Evolutionary conservation across 2,329 filamentous ascomycete species (phyloP), one percentile per base, ranked within the genome.

Genomic region (Ceratocystis destructans): DNA sequence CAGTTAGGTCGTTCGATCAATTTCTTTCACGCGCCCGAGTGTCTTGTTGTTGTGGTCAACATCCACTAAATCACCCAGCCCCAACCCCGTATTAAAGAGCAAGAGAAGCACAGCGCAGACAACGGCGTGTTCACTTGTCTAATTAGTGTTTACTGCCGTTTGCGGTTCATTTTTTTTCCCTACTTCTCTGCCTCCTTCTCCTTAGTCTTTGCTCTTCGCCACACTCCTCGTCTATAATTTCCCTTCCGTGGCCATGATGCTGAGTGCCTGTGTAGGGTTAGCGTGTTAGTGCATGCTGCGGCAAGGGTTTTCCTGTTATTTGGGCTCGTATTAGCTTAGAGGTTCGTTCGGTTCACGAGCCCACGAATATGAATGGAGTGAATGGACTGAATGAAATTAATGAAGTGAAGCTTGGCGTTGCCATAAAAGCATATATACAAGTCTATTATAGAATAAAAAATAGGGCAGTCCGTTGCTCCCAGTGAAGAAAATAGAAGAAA

Each of bases 11-110:
- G 15, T 33, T 57, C 25, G 25, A n/a, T 57, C 22, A 57, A 57
- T 57, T 57, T 28, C 53, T 57, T n/a, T 28, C 37, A 57, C 53
- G 53, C 22, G 53, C 53, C 53, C 53, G 22, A 57, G 53, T 57
- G 53, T 57, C 53, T 12, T 57, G 53, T 17, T 31, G 10, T 31
- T 10, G 10, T 57, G 6, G 12, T 28, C 5, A 22, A 55, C 50
- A 22, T 20, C 22, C 20, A 28, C 22, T 6, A 8, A 55, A 31
- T 12, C 22, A 55, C 7, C 22, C 20, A 25, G 12, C 8, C 25
- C 20, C 53, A 31, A 31, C 28, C 22, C 53, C 53, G 22, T 55
- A 15, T 55, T 55, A 3, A 33, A 50, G n/a, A 10, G 7, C n/a
- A 50, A 22, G 6, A 50, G 22, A 50, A n/a, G 46, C 46, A 10